Evolutionary conservation across 225 moss, liverwort and hornwort species (phyloP), one percentile per base, ranked within the genome.

Genomic region (Antitrichia curtipendula): DNA sequence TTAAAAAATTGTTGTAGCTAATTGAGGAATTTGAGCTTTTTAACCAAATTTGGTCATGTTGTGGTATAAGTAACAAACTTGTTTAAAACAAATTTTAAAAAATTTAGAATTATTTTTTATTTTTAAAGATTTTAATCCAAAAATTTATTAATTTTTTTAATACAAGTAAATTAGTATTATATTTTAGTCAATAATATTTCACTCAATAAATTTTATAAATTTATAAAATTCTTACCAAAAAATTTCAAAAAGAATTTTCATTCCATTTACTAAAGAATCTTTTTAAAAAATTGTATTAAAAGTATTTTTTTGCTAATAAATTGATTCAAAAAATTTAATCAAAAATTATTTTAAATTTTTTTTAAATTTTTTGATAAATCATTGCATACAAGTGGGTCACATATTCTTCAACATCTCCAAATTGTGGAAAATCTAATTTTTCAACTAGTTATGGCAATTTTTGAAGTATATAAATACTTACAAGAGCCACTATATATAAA

Each of bases 401-500:
- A 7, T 34, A 0, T 9, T 34, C 18, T 34, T 34, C 18, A 64
- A 31, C 1, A 34, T 64, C 34, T 63, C 32, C 9, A 63, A 32
- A 63, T 2, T 62, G 32, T 32, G 7, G 31, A 62, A 31, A 16
- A 8, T 29, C 16, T 32, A 32, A 63, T 17, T 32, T 63, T 0
- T 34, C 32, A 63, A 32, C 9, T 64, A 65, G 1, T 10, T 36
- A 36, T 20, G 3, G 3, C 36, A 36, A 20, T 65, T 65, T 19
- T 65, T 20, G 21, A 20, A 21, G 36, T 20, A 1, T 20, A 65
- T 20, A 9, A 65, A 36, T 65, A 20, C 20, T 65, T 65, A 65
- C 11, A 1, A 21, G 6, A n/a, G 11, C 4, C 1, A 36, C 3
- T 17, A 6, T 65, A 20, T 0, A 20, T 0, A 68, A 0, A 68